These are phyloP conservation scores for Corrigiola litoralis DNA, from an alignment of 179 eudicot genomes.

Conservation along the genomic window DNA sequence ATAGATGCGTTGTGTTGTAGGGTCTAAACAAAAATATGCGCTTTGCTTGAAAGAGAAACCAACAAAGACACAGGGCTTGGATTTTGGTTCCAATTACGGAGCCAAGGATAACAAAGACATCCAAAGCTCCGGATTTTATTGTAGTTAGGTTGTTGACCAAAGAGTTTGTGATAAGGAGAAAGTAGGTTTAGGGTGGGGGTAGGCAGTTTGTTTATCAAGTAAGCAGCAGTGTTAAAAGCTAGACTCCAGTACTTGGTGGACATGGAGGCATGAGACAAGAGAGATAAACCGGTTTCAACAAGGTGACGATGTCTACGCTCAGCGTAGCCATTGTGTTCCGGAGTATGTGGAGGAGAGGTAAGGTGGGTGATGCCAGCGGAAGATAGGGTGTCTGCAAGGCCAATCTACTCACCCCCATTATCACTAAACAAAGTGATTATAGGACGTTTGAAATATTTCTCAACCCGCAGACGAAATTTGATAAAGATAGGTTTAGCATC, in stretches of 20 bases:
- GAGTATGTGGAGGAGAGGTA: background rate
- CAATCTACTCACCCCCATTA: background rate
- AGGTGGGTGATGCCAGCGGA: background rate
- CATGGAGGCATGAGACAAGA: background rate
- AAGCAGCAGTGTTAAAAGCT: background rate
- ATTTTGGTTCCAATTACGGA: background rate
- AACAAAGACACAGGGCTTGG: background rate
- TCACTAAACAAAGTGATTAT: background rate
- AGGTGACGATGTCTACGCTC: background rate
- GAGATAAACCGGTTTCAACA: background rate
- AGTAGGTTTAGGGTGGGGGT: background rate
- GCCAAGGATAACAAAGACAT: background rate
- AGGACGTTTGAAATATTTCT: slow-evolving; percentile 1
- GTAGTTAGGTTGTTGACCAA: background rate
- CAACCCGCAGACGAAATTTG: background rate
- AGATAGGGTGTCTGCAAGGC: background rate
- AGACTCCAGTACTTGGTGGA: background rate
- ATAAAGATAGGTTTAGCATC: background rate
- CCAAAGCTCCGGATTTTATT: background rate
- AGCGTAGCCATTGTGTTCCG: background rate
- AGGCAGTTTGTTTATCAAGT: background rate
- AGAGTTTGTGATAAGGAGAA: background rate
- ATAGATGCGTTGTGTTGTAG: too few species aligned
- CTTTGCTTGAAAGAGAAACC: background rate
- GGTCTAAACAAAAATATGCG: background rate